Evolutionary conservation across 2,329 filamentous ascomycete genomes (phyloP).

Genomic region (Stromatinia cepivora): DNA sequence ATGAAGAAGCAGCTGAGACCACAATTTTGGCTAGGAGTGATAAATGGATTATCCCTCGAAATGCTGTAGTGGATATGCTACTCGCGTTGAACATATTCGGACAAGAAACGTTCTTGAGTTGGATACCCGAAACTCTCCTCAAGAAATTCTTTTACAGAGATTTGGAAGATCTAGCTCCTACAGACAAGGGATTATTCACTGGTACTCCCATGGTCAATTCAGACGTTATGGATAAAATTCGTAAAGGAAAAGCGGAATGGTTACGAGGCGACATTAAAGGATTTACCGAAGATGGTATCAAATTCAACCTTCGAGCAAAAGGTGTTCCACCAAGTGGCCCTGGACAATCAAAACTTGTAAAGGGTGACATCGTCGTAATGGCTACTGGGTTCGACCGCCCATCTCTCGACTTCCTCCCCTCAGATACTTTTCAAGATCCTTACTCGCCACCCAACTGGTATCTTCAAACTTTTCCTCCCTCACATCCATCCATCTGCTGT

Average conservation of each 20-base stretch:
- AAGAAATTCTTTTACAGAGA: conserved; percentile 82
- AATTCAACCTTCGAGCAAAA: conserved; percentile 69
- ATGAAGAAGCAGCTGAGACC: conserved; percentile 64
- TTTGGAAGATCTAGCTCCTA: conserved; percentile 69
- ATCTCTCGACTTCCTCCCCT: conserved; percentile 69
- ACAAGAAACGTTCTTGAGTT: conserved; percentile 71
- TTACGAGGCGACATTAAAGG: conserved; percentile 74
- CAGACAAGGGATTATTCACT: conserved; percentile 72
- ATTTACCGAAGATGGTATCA: conserved; percentile 63
- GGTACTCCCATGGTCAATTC: conserved; percentile 88
- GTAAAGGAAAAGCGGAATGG: conserved; percentile 72
- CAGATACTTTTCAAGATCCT: conserved; percentile 69
- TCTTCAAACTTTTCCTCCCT: conserved; percentile 78
- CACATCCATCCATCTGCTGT: conserved; percentile 70
- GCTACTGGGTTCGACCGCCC: conserved; percentile 81
- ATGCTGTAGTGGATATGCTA: conserved; percentile 70
- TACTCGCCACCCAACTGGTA: conserved; percentile 87
- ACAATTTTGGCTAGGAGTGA: conserved; percentile 75
- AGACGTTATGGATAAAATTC: conserved; percentile 74
- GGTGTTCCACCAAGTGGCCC: conserved; percentile 77
- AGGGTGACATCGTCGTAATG: conserved; percentile 77
- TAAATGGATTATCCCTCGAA: conserved; percentile 86
- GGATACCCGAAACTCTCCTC: conserved; percentile 75
- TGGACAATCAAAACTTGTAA: conserved; percentile 63
- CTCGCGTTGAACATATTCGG: conserved; percentile 78